Percentiles rank a stretch among this genome's conserved stretches.
These are phyloP conservation scores for Edaphochlamys debaryana DNA, from an alignment of 139 green algal species.

Conservation along the genomic window DNA sequence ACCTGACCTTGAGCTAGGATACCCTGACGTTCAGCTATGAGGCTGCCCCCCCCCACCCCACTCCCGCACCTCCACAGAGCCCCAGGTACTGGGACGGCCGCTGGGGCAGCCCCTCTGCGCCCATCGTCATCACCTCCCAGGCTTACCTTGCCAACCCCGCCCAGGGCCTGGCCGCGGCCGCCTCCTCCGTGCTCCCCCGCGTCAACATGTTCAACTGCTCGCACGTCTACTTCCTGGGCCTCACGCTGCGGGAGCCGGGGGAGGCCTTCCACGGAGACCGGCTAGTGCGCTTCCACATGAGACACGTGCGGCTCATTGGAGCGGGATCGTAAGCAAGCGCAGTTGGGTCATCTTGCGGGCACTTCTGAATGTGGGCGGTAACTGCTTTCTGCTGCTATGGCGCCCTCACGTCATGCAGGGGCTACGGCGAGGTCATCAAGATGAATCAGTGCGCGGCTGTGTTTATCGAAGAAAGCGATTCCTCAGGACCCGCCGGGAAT, in stretches of 20 bases:
- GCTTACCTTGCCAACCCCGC: not conserved
- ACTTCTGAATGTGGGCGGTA: no score
- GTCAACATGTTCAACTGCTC: constrained; percentile 23
- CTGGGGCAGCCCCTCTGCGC: not conserved
- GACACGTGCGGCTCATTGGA: not conserved
- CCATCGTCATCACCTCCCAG: not conserved
- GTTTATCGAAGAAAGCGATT: constrained; percentile 40
- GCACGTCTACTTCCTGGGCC: not conserved
- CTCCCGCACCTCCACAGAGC: no score
- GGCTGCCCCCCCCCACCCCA: no score
- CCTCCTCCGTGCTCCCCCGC: not conserved
- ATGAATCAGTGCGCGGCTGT: constrained; percentile 37
- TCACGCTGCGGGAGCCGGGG: not conserved
- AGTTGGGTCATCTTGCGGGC: no score
- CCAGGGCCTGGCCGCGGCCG: not conserved
- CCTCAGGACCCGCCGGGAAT: not conserved
- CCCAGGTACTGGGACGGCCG: not conserved
- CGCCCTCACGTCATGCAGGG: no score
- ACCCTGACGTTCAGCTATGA: no score
- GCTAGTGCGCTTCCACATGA: not conserved
- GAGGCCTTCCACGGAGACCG: constrained; percentile 9
- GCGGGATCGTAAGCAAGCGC: no score
- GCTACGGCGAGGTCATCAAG: constrained; percentile 34
- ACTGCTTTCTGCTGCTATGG: no score
- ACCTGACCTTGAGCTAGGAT: no score